Evolutionary conservation across 129 eudicot species (phyloP).

Genomic region (Chrysanthemum seticuspe): DNA sequence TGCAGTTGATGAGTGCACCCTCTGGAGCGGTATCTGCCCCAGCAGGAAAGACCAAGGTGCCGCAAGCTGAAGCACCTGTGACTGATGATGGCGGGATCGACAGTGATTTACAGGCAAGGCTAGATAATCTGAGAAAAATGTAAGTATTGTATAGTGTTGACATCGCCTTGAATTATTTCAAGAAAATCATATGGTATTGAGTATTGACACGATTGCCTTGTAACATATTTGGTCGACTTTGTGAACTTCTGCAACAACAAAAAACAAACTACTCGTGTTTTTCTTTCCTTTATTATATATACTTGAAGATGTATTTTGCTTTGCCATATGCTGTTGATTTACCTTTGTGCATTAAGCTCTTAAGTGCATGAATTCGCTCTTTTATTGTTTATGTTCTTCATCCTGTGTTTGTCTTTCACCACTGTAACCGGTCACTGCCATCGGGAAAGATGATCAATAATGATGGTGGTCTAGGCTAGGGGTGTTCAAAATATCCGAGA

Average conservation of each 20-base stretch:
- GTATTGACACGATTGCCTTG: neutral
- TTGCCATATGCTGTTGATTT: neutral
- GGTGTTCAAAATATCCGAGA: too few relatives aligned
- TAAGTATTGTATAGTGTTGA: constrained; percentile 20
- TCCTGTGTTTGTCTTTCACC: too few relatives aligned
- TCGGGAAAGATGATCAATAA: too few relatives aligned
- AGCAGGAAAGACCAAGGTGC: constrained; percentile 67
- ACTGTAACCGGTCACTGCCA: too few relatives aligned
- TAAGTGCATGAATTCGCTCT: neutral
- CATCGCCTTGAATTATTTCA: neutral
- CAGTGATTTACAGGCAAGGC: constrained; percentile 94
- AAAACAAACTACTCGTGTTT: neutral
- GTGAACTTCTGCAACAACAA: neutral
- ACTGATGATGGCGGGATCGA: constrained; percentile 86
- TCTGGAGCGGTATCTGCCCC: constrained; percentile 63
- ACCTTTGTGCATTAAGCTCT: neutral
- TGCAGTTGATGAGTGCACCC: constrained; percentile 89
- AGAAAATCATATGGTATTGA: neutral
- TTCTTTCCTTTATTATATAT: neutral
- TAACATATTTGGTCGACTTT: constrained; percentile 14
- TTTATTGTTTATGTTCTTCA: too few relatives aligned
- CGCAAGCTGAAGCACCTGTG: constrained; percentile 78
- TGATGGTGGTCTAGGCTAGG: too few relatives aligned
- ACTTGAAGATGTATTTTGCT: neutral
- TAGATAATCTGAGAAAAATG: constrained; percentile 92